Evolutionary conservation across 306 rosid species (phyloP).

Genomic region (Mucuna pruriens): DNA sequence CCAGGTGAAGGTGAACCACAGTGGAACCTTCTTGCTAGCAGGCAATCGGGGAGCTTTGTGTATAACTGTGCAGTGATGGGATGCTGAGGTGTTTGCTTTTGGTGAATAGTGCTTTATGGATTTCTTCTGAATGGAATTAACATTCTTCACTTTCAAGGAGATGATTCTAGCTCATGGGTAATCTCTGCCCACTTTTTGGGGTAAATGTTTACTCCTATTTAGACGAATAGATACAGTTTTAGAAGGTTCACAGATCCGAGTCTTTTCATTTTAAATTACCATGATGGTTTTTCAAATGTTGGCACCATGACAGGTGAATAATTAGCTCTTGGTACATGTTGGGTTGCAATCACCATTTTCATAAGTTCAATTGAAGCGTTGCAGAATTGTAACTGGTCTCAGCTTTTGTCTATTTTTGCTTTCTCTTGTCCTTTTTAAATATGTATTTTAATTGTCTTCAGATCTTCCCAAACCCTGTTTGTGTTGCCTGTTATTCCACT

Average conservation of each 20-base stretch:
- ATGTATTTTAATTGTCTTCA: background rate
- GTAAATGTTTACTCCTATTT: conserved; percentile 48
- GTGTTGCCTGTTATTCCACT: background rate
- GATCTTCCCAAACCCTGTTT: background rate
- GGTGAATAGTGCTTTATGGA: conserved; percentile 35
- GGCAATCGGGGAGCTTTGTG: conserved; percentile 63
- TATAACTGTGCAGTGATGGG: conserved; percentile 80
- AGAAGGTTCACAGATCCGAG: conserved; percentile 52
- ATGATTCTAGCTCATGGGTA: conserved; percentile 46
- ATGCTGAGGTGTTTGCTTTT: conserved; percentile 52
- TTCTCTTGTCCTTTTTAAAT: background rate
- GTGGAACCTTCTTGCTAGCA: conserved; percentile 67
- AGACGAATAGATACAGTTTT: conserved; percentile 49
- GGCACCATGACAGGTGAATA: conserved; percentile 56
- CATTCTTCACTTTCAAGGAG: conserved; percentile 49
- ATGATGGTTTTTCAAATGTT: conserved; percentile 53
- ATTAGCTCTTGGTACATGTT: conserved; percentile 53
- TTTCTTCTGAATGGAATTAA: conserved; percentile 49
- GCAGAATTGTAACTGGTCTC: conserved; percentile 49
- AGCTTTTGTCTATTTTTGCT: conserved; percentile 33
- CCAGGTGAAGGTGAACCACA: conserved; percentile 58
- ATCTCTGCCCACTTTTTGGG: conserved; percentile 51
- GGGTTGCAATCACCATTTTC: conserved; percentile 53
- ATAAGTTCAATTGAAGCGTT: conserved; percentile 49
- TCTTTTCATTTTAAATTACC: conserved; percentile 46